Conservation (phyloP, 495 filamentous ascomycete genomes). For the Penicillium atrosanguineum region DNA sequence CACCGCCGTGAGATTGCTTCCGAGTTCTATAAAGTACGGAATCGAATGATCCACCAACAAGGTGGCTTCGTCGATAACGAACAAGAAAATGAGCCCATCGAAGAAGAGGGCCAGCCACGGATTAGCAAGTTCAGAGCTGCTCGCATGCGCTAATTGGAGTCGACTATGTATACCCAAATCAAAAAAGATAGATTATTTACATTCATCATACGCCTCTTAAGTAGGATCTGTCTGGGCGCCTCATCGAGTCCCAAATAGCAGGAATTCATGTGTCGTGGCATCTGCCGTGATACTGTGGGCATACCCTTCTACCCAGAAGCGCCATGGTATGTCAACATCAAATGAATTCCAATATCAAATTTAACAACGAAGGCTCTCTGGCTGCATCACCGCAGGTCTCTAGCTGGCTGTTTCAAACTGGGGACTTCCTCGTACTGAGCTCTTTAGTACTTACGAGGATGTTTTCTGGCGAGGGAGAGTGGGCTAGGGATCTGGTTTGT, state of each 20-base stretch:
- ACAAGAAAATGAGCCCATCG: slow-evolving; percentile 59
- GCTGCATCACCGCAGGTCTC: slow-evolving; percentile 16
- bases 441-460: slow-evolving; percentile 20
- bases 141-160: slow-evolving; percentile 45
- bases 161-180: slow-evolving; percentile 4
- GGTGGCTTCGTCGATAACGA: slow-evolving; percentile 66
- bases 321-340: slow-evolving; percentile 10
- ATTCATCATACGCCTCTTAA: neutral
- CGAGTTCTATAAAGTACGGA: slow-evolving; percentile 78
- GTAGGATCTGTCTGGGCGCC: neutral
- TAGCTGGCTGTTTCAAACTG: neutral
- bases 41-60: slow-evolving; percentile 72
- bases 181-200: slow-evolving; percentile 4
- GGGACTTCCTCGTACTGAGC: slow-evolving; percentile 16
- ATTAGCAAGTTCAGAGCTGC: slow-evolving; percentile 91
- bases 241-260: neutral
- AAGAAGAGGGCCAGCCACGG: slow-evolving; percentile 60
- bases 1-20: slow-evolving; percentile 72
- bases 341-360: slow-evolving; percentile 20
- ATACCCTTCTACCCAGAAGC: slow-evolving; percentile 13
- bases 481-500: slow-evolving; percentile 6
- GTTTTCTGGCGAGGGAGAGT: neutral
- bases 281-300: slow-evolving; percentile 5
- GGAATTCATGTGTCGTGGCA: slow-evolving; percentile 13
- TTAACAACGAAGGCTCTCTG: slow-evolving; percentile 19